Percentiles rank a stretch among this genome's conserved stretches.
Evolutionary conservation across 139 green algal genomes (phyloP).

Genomic region (Coccomyxa sp.): DNA sequence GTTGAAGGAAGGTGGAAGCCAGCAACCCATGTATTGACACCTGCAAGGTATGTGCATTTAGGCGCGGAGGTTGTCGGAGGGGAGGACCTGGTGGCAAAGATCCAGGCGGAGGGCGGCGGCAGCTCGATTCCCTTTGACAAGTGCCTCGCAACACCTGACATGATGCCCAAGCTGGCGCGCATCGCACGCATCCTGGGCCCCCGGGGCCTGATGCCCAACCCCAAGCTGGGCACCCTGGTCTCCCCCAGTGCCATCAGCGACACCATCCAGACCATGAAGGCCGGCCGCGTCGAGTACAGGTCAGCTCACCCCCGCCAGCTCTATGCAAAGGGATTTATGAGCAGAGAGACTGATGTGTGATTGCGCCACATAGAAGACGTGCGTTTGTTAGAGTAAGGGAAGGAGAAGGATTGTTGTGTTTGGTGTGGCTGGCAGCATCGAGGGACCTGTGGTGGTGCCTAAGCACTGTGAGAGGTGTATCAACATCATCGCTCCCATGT

Average conservation of each 20-base stretch:
- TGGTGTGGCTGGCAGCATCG: background rate
- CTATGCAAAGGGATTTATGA: no score
- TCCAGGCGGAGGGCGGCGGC: slow-evolving; percentile 41
- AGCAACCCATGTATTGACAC: background rate
- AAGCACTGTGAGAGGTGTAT: background rate
- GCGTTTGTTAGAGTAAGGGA: background rate
- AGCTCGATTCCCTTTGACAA: slow-evolving; percentile 58
- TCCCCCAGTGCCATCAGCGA: slow-evolving; percentile 39
- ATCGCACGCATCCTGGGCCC: slow-evolving; percentile 82
- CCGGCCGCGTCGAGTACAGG: slow-evolving; percentile 77
- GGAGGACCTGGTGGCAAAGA: slow-evolving; percentile 69
- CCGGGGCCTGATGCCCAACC: slow-evolving; percentile 95
- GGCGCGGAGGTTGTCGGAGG: slow-evolving; percentile 78
- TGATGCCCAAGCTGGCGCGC: slow-evolving; percentile 78
- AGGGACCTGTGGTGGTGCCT: background rate
- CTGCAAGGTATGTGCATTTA: slow-evolving; percentile 7
- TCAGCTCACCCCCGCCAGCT: background rate
- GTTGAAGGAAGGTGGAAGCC: no score
- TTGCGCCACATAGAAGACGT: background rate
- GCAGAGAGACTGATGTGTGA: background rate
- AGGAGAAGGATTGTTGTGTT: background rate
- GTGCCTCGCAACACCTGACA: slow-evolving; percentile 69
- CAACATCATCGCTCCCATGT: background rate
- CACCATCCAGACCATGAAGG: slow-evolving; percentile 64
- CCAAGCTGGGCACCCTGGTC: slow-evolving; percentile 90